Evolutionary conservation across 1,139 yeast species (phyloP), one percentile per base, ranked within the genome.

Genomic region (Meyerozyma sp.): DNA sequence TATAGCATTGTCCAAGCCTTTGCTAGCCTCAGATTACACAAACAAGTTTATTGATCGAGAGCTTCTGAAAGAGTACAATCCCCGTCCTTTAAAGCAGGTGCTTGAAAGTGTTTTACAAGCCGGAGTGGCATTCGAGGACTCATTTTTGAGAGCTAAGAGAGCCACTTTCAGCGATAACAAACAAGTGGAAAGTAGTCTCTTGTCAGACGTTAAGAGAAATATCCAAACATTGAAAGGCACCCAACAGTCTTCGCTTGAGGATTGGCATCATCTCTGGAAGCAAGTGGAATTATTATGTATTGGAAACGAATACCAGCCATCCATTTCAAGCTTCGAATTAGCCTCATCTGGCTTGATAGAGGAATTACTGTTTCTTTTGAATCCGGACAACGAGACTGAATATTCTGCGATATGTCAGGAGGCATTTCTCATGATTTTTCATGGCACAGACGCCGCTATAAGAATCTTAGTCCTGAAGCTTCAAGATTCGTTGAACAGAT

Each of bases 401-500:
- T 54, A 62, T 43, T 49, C 46, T 20, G 51, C 54, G 13, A 51
- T 54, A n/a, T 66, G 77, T 42, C 66, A 70, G 46, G 60, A 55
- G 25, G 63, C 81, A 2, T 83, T 87, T 52, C 56, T 76, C 23
- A 52, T 64, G 3, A 71, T 71, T 0, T 84, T 86, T 49, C 66
- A 59, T 44, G 63, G 62, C 9, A 62, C 60, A 9, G 50, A 58
- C 10, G 53, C 63, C 2, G 62, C 75, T 1, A 58, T 81, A 43
- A 68, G 60, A 28, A 58, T 61, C 27, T 66, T 81, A 35, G 70
- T 85, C 2, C 65, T 65, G 8, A 79, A 82, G 47, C 65, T 89
- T 21, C 95, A 89, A 53, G 93, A 87, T 46, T 80, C 89, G 0
- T 65, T 90, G 36, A 81, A 88, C 1, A 73, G 96, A 51, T 72